A percentile compares a stretch with the other conserved stretches of the same genome.
Conservation (phyloP, 1,284 basidiomycete genomes). For the Ceratobasidium sp. region DNA sequence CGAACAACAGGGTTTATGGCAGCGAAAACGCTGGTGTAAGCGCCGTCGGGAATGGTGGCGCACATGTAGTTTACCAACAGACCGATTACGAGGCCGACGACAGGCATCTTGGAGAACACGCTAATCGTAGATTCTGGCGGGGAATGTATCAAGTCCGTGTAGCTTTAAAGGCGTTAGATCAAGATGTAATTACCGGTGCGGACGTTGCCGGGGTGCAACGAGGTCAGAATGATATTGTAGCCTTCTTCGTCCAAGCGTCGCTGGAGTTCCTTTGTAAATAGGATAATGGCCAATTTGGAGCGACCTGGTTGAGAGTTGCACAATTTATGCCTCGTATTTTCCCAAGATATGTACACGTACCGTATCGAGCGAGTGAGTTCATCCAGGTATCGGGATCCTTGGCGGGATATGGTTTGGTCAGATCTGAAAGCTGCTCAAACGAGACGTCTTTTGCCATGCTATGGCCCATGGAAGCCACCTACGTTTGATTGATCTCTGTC, state of each 20-base stretch:
- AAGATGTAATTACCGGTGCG: slow-evolving; percentile 33
- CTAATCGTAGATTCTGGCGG: not conserved
- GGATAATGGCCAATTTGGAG: slow-evolving; percentile 49
- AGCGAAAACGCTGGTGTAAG: slow-evolving; percentile 55
- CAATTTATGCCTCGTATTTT: not conserved
- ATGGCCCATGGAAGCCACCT: not conserved
- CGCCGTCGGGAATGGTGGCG: slow-evolving; percentile 52
- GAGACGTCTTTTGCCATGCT: slow-evolving; percentile 1
- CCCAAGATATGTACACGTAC: not conserved
- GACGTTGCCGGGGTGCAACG: slow-evolving; percentile 49
- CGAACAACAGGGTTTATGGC: slow-evolving; percentile 53
- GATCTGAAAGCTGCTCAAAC: not conserved
- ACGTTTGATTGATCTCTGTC: not conserved
- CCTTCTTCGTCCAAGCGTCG: slow-evolving; percentile 48
- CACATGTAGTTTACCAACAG: slow-evolving; percentile 1
- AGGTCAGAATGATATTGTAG: slow-evolving; percentile 45
- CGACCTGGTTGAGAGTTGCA: slow-evolving; percentile 1
- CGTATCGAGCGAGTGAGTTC: slow-evolving; percentile 8
- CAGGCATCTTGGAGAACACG: not conserved
- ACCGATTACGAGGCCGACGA: not conserved
- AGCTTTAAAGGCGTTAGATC: not conserved
- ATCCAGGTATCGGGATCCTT: not conserved
- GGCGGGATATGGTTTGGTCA: slow-evolving; percentile 3
- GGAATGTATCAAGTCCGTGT: not conserved
- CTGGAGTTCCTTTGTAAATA: slow-evolving; percentile 50